Conservation (phyloP, 2,329 filamentous ascomycete genomes). For the Cercospora sp. region DNA sequence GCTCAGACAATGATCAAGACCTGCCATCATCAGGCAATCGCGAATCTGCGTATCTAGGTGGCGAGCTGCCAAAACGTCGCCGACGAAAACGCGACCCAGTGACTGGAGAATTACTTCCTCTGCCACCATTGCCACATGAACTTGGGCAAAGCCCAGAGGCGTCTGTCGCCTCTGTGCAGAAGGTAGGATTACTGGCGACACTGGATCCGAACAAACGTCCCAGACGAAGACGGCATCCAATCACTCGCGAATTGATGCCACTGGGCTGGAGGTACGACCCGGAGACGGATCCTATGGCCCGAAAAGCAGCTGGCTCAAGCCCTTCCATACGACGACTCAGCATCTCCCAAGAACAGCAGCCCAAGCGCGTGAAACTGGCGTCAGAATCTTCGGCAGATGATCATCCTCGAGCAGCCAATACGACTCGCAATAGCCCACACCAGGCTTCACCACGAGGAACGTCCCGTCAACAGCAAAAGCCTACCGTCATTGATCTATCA, state of each 20-base stretch:
- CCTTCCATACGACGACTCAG: conserved; percentile 19
- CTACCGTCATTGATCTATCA: not conserved
- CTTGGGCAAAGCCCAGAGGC: not conserved
- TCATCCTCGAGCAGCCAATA: not conserved
- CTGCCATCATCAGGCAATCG: not conserved
- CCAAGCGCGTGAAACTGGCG: conserved; percentile 26
- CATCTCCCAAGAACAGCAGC: conserved; percentile 24
- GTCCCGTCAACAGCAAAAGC: not conserved
- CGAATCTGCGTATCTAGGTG: not conserved
- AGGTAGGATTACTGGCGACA: not conserved
- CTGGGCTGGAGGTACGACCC: conserved; percentile 36
- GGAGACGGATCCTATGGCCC: conserved; percentile 10
- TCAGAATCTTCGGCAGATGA: conserved; percentile 26
- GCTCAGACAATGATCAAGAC: conserved; percentile 19
- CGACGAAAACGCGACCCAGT: conserved; percentile 35
- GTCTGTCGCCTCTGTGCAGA: not conserved
- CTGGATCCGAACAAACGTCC: conserved; percentile 27
- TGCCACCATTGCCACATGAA: conserved; percentile 16
- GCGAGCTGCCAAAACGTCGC: conserved; percentile 26
- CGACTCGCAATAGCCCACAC: not conserved
- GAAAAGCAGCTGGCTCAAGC: conserved; percentile 15
- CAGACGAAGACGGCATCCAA: conserved; percentile 35
- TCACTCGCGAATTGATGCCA: conserved; percentile 38
- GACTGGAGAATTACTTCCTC: conserved; percentile 35
- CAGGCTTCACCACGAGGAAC: not conserved